Evolutionary conservation across 441 rosid species (phyloP).

Genomic region (Monsonia emarginata): DNA sequence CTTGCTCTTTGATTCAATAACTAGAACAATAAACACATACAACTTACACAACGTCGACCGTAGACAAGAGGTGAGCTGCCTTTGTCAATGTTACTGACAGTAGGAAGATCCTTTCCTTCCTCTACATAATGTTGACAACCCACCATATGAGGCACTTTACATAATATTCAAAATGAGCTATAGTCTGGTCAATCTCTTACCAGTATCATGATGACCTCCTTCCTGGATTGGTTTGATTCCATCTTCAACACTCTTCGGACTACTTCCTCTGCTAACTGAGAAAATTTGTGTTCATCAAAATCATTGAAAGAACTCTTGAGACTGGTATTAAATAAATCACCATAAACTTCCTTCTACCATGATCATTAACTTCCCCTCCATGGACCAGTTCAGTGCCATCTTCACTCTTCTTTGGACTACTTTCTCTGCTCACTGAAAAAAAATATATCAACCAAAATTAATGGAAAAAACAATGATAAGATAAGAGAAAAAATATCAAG

Average conservation of each 20-base stretch:
- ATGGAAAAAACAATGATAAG: not conserved
- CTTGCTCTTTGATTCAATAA: constrained; percentile 32
- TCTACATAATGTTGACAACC: constrained; percentile 33
- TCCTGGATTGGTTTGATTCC: constrained; percentile 23
- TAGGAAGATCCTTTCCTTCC: constrained; percentile 25
- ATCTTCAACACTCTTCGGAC: constrained; percentile 36
- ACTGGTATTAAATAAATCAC: not conserved
- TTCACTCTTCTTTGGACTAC: constrained; percentile 7
- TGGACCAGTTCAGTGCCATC: not conserved
- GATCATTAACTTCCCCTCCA: not conserved
- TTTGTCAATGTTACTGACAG: constrained; percentile 33
- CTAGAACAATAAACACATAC: constrained; percentile 85
- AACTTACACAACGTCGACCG: constrained; percentile 99
- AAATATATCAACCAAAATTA: not conserved
- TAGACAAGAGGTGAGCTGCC: constrained; percentile 25
- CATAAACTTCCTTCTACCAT: not conserved
- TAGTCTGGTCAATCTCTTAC: constrained; percentile 26
- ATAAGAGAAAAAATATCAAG: not conserved
- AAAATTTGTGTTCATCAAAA: constrained; percentile 19
- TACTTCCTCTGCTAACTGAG: constrained; percentile 43
- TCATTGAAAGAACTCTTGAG: constrained; percentile 9
- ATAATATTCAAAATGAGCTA: constrained; percentile 20
- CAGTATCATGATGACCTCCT: constrained; percentile 31
- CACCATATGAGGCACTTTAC: constrained; percentile 23
- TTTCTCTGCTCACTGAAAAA: constrained; percentile 1